A percentile compares a stretch with the other conserved stretches of the same genome.
Conservation (phyloP, 495 filamentous ascomycete species). For the Cudoniella acicularis region DNA sequence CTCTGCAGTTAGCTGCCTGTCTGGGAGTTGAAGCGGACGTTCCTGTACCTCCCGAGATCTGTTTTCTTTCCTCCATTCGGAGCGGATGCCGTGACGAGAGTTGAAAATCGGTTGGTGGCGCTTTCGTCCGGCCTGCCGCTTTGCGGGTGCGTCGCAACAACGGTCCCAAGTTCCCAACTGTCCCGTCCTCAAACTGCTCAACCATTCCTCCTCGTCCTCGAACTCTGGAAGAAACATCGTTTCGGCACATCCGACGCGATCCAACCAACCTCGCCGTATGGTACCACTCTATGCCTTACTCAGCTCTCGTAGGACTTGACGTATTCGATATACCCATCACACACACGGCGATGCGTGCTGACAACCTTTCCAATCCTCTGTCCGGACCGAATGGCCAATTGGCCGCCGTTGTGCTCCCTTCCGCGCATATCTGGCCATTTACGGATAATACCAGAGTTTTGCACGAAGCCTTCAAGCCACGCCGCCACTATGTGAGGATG, state of each 20-base stretch:
- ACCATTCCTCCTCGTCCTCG: neutral
- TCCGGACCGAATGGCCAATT: neutral
- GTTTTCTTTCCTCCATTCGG: neutral
- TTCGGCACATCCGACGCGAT: neutral
- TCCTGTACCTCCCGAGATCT: neutral
- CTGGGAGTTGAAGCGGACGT: neutral
- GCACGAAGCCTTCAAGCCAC: neutral
- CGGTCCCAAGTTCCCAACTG: neutral
- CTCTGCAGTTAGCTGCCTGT: too few species aligned
- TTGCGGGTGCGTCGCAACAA: neutral
- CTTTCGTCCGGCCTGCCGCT: neutral
- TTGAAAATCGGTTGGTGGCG: neutral
- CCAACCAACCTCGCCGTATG: neutral
- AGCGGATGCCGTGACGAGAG: neutral
- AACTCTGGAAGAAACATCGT: neutral
- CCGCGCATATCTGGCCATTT: neutral
- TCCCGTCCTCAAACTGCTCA: neutral
- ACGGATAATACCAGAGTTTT: conserved; percentile 7
- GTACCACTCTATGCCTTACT: neutral
- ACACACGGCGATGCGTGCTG: neutral
- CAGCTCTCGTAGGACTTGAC: too few species aligned
- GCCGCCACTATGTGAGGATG: neutral
- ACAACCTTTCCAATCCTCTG: neutral
- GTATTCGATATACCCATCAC: neutral
- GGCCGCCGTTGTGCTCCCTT: neutral